A percentile compares a stretch with the other conserved stretches of the same genome.
These are phyloP conservation scores for Elsinoe necatrix DNA, from an alignment of 2,329 filamentous ascomycete species.

Conservation along the genomic window DNA sequence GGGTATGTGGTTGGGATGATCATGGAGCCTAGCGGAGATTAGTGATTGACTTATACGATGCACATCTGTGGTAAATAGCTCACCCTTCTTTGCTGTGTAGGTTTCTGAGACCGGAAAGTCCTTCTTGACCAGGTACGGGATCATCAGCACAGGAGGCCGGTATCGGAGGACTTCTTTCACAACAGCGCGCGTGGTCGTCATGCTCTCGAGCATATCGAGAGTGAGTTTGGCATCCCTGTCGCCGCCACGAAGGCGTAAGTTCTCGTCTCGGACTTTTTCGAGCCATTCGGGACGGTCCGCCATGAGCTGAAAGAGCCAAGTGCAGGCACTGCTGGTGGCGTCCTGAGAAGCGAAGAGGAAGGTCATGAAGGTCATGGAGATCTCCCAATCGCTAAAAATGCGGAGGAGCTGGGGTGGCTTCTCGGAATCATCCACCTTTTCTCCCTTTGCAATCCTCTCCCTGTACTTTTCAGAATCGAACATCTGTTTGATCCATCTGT, in stretches of 20 bases:
- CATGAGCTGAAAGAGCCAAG: conserved; percentile 91
- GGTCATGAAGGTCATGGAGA: conserved; percentile 86
- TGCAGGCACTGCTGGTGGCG: conserved; percentile 85
- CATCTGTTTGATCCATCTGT: conserved; percentile 86
- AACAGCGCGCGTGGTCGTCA: conserved; percentile 84
- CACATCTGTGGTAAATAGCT: neutral
- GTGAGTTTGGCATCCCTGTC: conserved; percentile 61
- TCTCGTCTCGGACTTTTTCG: conserved; percentile 85
- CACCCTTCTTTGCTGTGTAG: conserved; percentile 82
- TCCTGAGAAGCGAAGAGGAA: conserved; percentile 97
- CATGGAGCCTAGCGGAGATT: conserved; percentile 58
- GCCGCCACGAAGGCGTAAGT: conserved; percentile 66
- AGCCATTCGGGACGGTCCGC: conserved; percentile 90
- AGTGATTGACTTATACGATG: neutral
- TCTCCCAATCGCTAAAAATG: conserved; percentile 83
- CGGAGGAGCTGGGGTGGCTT: conserved; percentile 79
- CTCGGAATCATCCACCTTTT: conserved; percentile 52
- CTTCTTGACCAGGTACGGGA: conserved; percentile 92
- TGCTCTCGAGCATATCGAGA: conserved; percentile 79
- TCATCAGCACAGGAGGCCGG: conserved; percentile 93
- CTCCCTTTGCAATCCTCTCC: conserved; percentile 65
- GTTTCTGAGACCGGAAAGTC: conserved; percentile 78
- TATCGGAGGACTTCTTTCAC: conserved; percentile 88
- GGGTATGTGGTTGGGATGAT: conserved; percentile 86
- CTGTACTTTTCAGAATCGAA: conserved; percentile 75